Base-by-base conservation (phyloP, 2,329 filamentous ascomycete species). In the Hypomyces rosellus region DNA sequence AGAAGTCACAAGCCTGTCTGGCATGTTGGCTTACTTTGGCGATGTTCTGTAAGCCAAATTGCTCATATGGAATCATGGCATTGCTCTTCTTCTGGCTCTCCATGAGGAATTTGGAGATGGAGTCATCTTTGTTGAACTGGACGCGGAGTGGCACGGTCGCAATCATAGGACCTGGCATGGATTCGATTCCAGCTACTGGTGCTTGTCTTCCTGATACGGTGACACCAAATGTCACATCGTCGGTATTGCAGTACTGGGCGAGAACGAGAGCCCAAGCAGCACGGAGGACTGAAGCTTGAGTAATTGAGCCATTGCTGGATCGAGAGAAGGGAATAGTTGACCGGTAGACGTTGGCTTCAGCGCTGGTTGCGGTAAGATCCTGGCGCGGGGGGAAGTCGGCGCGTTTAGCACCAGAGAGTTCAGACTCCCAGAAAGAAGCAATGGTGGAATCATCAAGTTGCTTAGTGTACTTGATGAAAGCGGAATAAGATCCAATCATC, bases 121-220 rank as follows among this genome's bases (percentile, higher is more conserved):
- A 22, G 34, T 54, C 49, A 12, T 49, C 38, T 5, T 15, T 30
- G 7, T 54, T 41, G 14, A 59, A 14, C 5, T 47, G 47, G 34
- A 56, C 40, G 12, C 57, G 50, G 3, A 55, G 37, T 2, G 57
- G 56, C 5, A 58, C 42, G 1, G 54, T 58, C 2, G 52, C 46
- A n/a, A 59, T 30, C 20, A 34, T 45, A n/a, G 30, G 42, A 6
- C 42, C 20, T 7, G 20, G n/a, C 42, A 45, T 15, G 14, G 13
- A 4, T 16, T 45, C 42, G 8, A 45, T 13, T 13, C 45, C 50
- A 30, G 43, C 20, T 1, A 45, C 34, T 15, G 52, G 43, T n/a
- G 56, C 51, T 4, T 57, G 46, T 7, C 57, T 48, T 15, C 57
- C 53, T 14, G 56, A 57, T 11, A 59, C 49, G 1, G 52, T 53